A percentile compares a stretch with the other conserved stretches of the same genome.
These are phyloP conservation scores for Penicillium sp. DNA, from an alignment of 2,329 filamentous ascomycete species.

Conservation along the genomic window DNA sequence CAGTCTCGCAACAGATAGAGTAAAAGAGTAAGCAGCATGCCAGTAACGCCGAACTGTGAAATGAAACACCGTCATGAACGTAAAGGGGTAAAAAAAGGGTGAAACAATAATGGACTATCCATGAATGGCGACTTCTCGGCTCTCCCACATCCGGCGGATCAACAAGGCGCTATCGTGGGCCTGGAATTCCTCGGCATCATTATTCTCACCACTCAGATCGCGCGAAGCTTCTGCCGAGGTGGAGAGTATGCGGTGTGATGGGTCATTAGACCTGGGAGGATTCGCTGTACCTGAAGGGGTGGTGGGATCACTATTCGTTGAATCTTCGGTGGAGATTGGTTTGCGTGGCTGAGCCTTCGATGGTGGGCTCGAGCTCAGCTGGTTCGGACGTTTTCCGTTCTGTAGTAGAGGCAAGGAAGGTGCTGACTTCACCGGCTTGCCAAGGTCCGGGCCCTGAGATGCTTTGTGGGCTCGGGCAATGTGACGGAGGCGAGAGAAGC, in stretches of 20 bases:
- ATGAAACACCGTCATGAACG: constrained; percentile 18
- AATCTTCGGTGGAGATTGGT: constrained; percentile 31
- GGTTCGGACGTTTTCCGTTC: constrained; percentile 22
- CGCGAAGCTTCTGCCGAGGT: constrained; percentile 36
- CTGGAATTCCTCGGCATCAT: constrained; percentile 25
- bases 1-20: constrained; percentile 2
- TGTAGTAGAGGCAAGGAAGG: constrained; percentile 35
- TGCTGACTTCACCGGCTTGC: constrained; percentile 37
- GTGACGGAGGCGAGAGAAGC: constrained; percentile 40
- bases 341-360: constrained; percentile 26
- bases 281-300: constrained; percentile 17
- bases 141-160: constrained; percentile 47
- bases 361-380: constrained; percentile 22
- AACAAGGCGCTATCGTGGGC: constrained; percentile 40
- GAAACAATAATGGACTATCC: constrained; percentile 27
- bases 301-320: constrained; percentile 26
- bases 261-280: constrained; percentile 29
- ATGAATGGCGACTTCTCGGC: constrained; percentile 41
- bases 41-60: constrained; percentile 14
- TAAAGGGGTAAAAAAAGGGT: constrained; percentile 6
- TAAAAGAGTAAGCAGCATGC: constrained; percentile 7
- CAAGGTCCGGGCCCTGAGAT: constrained; percentile 24
- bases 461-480: constrained; percentile 26
- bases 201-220: constrained; percentile 21
- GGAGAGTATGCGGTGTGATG: constrained; percentile 37